Percentiles rank a stretch among this genome's conserved stretches.
phyloP scores from a whole-genome alignment of 371 early-diverging fungal species.

The Batkoa obscura region DNA sequence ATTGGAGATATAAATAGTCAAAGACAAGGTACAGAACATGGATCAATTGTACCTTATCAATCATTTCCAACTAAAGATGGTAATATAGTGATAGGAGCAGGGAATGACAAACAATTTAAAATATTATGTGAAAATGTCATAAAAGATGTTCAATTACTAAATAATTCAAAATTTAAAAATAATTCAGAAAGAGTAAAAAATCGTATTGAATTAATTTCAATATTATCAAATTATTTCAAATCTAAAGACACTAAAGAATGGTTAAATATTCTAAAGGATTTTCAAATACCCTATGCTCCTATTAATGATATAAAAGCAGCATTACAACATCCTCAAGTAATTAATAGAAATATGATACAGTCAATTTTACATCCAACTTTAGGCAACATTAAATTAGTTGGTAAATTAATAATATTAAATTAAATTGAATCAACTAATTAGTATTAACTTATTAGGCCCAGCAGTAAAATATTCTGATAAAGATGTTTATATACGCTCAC shows the following conservation, averaged over 20 bases:
- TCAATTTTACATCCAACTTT: slow-evolving; percentile 62
- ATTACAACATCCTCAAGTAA: slow-evolving; percentile 71
- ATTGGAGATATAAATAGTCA: slow-evolving; percentile 59
- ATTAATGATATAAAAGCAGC: slow-evolving; percentile 71
- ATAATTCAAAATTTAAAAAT: slow-evolving; percentile 18
- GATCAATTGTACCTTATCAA: slow-evolving; percentile 85
- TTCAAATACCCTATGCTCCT: slow-evolving; percentile 66
- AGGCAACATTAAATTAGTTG: slow-evolving; percentile 56
- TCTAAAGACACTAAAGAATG: slow-evolving; percentile 28
- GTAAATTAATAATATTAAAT: slow-evolving; percentile 8
- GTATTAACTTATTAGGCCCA: slow-evolving; percentile 16
- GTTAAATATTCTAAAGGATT: slow-evolving; percentile 36
- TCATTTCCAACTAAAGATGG: slow-evolving; percentile 57
- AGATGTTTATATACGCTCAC: slow-evolving; percentile 35
- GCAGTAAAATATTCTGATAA: slow-evolving; percentile 64
- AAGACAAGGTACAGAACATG: slow-evolving; percentile 74
- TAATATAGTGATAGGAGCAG: slow-evolving; percentile 65
- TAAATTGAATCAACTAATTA: background rate
- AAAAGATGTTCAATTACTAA: slow-evolving; percentile 1
- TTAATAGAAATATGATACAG: slow-evolving; percentile 52
- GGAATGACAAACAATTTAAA: slow-evolving; percentile 66
- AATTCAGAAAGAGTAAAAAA: slow-evolving; percentile 55
- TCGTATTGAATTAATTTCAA: slow-evolving; percentile 33
- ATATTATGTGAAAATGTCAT: slow-evolving; percentile 30
- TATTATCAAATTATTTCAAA: slow-evolving; percentile 28